A percentile compares a stretch with the other conserved stretches of the same genome.
phyloP scores from a whole-genome alignment of 2,329 filamentous ascomycete genomes.

The Ceratocystis cacaofunesta region DNA sequence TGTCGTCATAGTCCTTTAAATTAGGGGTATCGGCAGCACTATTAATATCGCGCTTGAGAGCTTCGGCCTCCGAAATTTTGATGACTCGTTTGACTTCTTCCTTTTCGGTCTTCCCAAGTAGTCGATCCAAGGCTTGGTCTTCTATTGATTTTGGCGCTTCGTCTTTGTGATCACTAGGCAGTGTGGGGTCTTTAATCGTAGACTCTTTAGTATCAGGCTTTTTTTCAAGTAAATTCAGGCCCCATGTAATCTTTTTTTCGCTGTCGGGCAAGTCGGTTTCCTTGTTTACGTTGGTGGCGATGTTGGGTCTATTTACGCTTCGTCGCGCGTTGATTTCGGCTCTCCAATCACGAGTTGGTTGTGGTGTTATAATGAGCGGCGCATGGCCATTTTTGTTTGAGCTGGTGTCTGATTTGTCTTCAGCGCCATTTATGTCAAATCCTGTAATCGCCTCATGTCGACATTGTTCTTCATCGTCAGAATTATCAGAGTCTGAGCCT shows the following conservation, averaged over 20 bases:
- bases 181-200: not conserved
- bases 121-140: slow-evolving; percentile 48
- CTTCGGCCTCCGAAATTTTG: slow-evolving; percentile 45
- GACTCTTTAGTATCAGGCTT: not conserved
- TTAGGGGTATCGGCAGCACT: slow-evolving; percentile 61
- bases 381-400: slow-evolving; percentile 1
- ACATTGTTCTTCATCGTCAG: slow-evolving; percentile 10
- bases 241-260: slow-evolving; percentile 42
- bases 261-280: slow-evolving; percentile 26
- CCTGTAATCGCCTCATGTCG: slow-evolving; percentile 13
- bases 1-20: slow-evolving; percentile 70
- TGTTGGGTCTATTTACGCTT: not conserved
- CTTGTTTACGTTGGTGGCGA: not conserved
- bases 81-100: slow-evolving; percentile 37
- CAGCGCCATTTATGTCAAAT: slow-evolving; percentile 10
- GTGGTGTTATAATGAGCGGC: slow-evolving; percentile 16
- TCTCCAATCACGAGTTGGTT: slow-evolving; percentile 14
- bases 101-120: slow-evolving; percentile 39
- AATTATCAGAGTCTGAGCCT: slow-evolving; percentile 17
- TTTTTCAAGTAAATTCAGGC: slow-evolving; percentile 23
- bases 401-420: slow-evolving; percentile 1
- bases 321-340: slow-evolving; percentile 15
- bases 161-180: slow-evolving; percentile 3
- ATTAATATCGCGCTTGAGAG: slow-evolving; percentile 54
- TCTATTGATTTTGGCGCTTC: slow-evolving; percentile 24